Evolutionary conservation across 306 rosid species (phyloP).

Genomic region (Amphicarpaea edgeworthii): DNA sequence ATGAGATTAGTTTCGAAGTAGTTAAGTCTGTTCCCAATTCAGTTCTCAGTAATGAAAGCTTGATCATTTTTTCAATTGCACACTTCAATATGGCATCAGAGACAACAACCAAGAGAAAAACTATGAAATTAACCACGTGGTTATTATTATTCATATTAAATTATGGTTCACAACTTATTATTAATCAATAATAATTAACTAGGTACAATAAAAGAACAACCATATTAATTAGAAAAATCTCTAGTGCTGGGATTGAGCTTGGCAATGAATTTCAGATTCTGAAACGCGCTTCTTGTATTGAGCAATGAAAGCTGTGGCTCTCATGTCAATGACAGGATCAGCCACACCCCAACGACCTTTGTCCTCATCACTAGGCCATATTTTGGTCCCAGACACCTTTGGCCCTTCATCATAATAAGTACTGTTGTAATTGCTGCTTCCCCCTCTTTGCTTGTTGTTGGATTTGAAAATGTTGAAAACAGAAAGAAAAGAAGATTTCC

Average conservation of each 20-base stretch:
- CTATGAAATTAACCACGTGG: background rate
- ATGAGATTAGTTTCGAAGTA: background rate
- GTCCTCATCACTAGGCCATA: constrained; percentile 89
- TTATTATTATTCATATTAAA: constrained; percentile 14
- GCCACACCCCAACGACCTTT: constrained; percentile 67
- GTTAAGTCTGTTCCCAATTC: background rate
- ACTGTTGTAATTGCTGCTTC: constrained; percentile 10
- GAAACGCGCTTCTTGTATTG: constrained; percentile 58
- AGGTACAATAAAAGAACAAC: constrained; percentile 15
- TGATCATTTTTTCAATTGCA: background rate
- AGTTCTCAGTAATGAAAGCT: background rate
- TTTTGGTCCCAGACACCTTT: constrained; percentile 50
- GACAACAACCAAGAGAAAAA: background rate
- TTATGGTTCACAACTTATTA: constrained; percentile 35
- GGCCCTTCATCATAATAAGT: constrained; percentile 49
- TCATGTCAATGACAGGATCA: constrained; percentile 75
- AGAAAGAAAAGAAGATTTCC: constrained; percentile 65
- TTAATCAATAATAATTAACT: constrained; percentile 33
- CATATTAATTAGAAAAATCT: background rate
- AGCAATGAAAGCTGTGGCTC: constrained; percentile 67
- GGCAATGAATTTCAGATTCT: constrained; percentile 60
- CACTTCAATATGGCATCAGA: background rate
- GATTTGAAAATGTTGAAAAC: constrained; percentile 70
- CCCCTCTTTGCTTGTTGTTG: constrained; percentile 44
- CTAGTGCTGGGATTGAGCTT: constrained; percentile 48